Evolutionary conservation across 768 basidiomycete species (phyloP), one percentile per base, ranked within the genome.

Genomic region (Cystofilobasidium capitatum): DNA sequence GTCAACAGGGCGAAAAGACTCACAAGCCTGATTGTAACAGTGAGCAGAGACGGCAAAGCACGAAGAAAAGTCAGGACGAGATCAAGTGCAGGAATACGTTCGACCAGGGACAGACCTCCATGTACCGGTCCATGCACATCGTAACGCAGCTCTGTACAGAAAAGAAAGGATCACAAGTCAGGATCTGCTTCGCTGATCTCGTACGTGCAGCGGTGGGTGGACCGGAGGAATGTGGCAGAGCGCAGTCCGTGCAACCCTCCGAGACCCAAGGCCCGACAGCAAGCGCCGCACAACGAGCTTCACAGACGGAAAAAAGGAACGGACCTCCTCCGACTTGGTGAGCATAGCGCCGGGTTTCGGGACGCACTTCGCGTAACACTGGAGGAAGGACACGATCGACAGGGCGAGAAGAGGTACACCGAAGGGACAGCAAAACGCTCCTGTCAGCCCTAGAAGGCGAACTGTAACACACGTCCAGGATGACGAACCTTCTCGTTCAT

Each of bases 61-160:
- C 14, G 31, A 60, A 10, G 36, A 3, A 24, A 44, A 47, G 45
- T 9, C 22, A 44, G 24, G 40, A 58, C 24, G 47, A 22, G 20
- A 36, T 54, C 37, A n/a, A 65, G n/a, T 22, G 17, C 6, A 16
- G 2, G 17, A 31, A 42, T 16, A 31, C 20, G 16, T 16, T n/a
- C n/a, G n/a, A n/a, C n/a, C 26, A 1, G n/a, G 13, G 13, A 89
- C 89, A 90, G 40, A 87, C 87, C 77, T 91, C 88, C 80, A 91
- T 80, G 74, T 89, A 91, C 51, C 88, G 83, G 62, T 89, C 88
- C 73, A 89, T 79, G 75, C 89, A 91, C 66, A 84, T 81, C 8
- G 83, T 78, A 49, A 91, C 79, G 72, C 89, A 91, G 33, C 84
- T 85, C 89, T 91, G 66, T 2, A 26, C 22, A 37, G n/a, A 26